Evolutionary conservation across 2,329 filamentous ascomycete genomes (phyloP).

Genomic region (Xylariales sp.): DNA sequence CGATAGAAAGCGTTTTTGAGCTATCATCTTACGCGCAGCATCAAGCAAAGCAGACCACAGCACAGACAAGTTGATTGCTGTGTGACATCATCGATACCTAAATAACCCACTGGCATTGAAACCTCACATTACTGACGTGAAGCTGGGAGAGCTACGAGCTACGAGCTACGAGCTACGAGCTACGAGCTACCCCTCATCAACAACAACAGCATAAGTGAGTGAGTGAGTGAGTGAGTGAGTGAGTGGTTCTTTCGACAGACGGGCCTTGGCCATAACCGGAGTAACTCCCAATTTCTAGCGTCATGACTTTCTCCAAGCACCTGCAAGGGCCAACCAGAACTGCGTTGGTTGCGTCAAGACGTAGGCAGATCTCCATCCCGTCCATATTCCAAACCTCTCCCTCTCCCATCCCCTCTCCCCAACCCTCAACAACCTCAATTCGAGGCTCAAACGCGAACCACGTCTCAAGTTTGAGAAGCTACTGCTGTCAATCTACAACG

Average conservation of each 20-base stretch:
- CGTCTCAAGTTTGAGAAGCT: not conserved
- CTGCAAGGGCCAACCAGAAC: constrained; percentile 5
- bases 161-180: too few species aligned
- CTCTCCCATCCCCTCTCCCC: not conserved
- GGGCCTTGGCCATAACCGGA: not conserved
- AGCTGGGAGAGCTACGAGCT: not conserved
- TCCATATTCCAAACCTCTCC: not conserved
- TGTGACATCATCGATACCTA: constrained; percentile 9
- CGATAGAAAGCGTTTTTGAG: too few species aligned
- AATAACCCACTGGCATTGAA: not conserved
- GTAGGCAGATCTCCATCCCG: constrained; percentile 4
- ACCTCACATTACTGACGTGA: constrained; percentile 6
- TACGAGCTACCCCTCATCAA: constrained; percentile 10
- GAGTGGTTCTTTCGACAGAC: not conserved
- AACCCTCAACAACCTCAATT: not conserved
- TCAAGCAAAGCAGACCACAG: not conserved
- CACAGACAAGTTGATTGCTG: not conserved
- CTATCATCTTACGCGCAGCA: too few species aligned
- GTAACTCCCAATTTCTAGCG: not conserved
- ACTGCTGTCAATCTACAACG: not conserved
- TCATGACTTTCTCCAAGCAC: constrained; percentile 9
- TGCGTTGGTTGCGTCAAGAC: constrained; percentile 5
- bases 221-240: not conserved
- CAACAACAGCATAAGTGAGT: not conserved
- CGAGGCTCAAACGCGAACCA: not conserved